Percentiles rank a stretch among this genome's conserved stretches.
Conservation (phyloP, 805 yeast species). For the Teunomyces gatunensis region DNA sequence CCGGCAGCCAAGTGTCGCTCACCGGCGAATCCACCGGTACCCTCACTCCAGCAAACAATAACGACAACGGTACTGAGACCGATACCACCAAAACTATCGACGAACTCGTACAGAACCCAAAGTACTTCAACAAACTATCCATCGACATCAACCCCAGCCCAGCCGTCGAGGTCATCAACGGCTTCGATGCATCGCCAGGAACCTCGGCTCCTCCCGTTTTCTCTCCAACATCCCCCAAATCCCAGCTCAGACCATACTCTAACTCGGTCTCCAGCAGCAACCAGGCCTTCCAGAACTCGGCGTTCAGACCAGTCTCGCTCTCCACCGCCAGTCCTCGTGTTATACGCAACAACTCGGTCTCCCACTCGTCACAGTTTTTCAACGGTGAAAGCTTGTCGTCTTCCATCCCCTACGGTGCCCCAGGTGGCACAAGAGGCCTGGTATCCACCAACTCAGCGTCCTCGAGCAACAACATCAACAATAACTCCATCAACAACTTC, state of each 20-base stretch:
- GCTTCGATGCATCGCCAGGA: slow-evolving; percentile 6
- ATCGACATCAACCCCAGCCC: slow-evolving; percentile 3
- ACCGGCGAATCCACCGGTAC: slow-evolving; percentile 4
- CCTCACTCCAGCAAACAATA: neutral
- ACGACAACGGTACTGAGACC: neutral
- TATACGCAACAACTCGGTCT: slow-evolving; percentile 36
- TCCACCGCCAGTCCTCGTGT: slow-evolving; percentile 39
- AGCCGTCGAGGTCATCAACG: slow-evolving; percentile 6
- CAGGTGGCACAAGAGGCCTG: slow-evolving; percentile 54
- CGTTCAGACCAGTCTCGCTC: slow-evolving; percentile 17
- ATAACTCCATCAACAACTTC: slow-evolving; percentile 6
- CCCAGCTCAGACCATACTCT: slow-evolving; percentile 10
- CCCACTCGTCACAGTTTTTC: slow-evolving; percentile 38
- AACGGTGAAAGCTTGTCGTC: slow-evolving; percentile 47
- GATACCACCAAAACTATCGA: neutral
- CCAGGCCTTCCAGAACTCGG: slow-evolving; percentile 15
- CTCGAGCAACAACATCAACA: slow-evolving; percentile 8
- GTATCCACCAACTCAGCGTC: slow-evolving; percentile 23
- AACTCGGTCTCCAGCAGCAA: slow-evolving; percentile 11
- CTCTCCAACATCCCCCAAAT: slow-evolving; percentile 11
- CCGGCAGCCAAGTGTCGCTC: slow-evolving; percentile 1
- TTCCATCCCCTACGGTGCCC: slow-evolving; percentile 69
- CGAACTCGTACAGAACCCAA: neutral
- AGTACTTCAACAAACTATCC: slow-evolving; percentile 3
- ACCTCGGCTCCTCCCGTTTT: slow-evolving; percentile 4